These are phyloP conservation scores for Talaromyces amestolkiae DNA, from an alignment of 2,329 filamentous ascomycete genomes.

Conservation along the genomic window DNA sequence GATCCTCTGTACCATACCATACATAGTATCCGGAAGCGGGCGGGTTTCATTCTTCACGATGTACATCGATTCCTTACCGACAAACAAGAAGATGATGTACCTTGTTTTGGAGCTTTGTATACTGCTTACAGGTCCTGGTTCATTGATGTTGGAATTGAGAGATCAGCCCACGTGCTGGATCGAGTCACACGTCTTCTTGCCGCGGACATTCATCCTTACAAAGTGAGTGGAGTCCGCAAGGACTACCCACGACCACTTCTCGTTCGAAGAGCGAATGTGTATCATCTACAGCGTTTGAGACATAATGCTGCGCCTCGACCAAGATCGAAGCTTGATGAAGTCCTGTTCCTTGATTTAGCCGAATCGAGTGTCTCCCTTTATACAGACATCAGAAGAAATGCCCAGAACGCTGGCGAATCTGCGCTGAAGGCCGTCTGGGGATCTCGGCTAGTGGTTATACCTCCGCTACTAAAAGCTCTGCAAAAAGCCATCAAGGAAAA, in stretches of 20 bases:
- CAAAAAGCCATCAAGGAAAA: slow-evolving; percentile 73
- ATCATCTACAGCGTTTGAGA: slow-evolving; percentile 88
- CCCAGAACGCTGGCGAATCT: slow-evolving; percentile 87
- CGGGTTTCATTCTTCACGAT: slow-evolving; percentile 75
- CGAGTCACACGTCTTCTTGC: slow-evolving; percentile 79
- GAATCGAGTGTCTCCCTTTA: slow-evolving; percentile 88
- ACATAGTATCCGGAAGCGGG: slow-evolving; percentile 74
- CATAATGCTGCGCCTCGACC: slow-evolving; percentile 87
- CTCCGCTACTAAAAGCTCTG: slow-evolving; percentile 75
- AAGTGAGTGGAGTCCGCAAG: slow-evolving; percentile 88
- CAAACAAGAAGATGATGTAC: slow-evolving; percentile 91
- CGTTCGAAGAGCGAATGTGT: slow-evolving; percentile 87
- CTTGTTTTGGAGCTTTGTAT: slow-evolving; percentile 90
- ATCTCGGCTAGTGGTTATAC: slow-evolving; percentile 82
- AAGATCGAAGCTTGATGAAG: slow-evolving; percentile 86
- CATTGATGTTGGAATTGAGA: slow-evolving; percentile 92
- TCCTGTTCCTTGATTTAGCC: slow-evolving; percentile 78
- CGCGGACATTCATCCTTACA: slow-evolving; percentile 87
- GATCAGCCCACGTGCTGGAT: slow-evolving; percentile 89
- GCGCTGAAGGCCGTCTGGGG: slow-evolving; percentile 89
- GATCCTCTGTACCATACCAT: slow-evolving; percentile 70
- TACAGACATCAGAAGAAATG: slow-evolving; percentile 90
- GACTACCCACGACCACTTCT: slow-evolving; percentile 89
- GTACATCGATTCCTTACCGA: slow-evolving; percentile 80
- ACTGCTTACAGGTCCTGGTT: slow-evolving; percentile 95